Evolutionary conservation across 2,329 filamentous ascomycete species (phyloP).

Genomic region (Teratosphaeria destructans): DNA sequence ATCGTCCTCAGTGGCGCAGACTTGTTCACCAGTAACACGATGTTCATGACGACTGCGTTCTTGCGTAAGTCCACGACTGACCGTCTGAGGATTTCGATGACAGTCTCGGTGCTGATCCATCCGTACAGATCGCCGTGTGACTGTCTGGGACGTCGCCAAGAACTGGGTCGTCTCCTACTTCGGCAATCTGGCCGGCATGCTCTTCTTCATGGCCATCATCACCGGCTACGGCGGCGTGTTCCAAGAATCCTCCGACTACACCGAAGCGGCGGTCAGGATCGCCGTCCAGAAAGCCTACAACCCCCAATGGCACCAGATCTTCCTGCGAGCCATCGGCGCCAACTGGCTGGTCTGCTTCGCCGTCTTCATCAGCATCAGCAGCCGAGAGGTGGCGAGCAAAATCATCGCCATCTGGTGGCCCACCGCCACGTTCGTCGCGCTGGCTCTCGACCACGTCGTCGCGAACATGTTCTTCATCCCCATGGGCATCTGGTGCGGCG

Average conservation of each 20-base stretch:
- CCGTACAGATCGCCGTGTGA: conserved; percentile 24
- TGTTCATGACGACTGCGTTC: conserved; percentile 33
- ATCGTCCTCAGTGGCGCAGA: conserved; percentile 26
- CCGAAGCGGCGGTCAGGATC: conserved; percentile 34
- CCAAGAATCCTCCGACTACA: conserved; percentile 29
- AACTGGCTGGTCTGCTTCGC: conserved; percentile 49
- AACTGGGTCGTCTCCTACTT: conserved; percentile 23
- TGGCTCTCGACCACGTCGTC: conserved; percentile 48
- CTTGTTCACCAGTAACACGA: conserved; percentile 24
- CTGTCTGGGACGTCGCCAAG: conserved; percentile 15
- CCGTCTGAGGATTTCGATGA: neutral
- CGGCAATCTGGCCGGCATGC: conserved; percentile 23
- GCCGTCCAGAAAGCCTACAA: conserved; percentile 41
- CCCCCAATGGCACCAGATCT: conserved; percentile 43
- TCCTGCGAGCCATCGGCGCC: conserved; percentile 43
- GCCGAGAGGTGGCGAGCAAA: conserved; percentile 43
- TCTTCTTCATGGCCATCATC: conserved; percentile 23
- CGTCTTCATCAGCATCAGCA: conserved; percentile 31
- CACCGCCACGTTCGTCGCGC: conserved; percentile 44
- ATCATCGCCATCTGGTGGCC: conserved; percentile 48
- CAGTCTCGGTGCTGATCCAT: neutral
- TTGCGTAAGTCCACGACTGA: conserved; percentile 17
- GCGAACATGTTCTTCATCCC: conserved; percentile 42
- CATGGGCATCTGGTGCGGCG: conserved; percentile 40
- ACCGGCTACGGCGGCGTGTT: conserved; percentile 24